Conservation (phyloP, 129 eudicot species). For the Flaveria trinervia region DNA sequence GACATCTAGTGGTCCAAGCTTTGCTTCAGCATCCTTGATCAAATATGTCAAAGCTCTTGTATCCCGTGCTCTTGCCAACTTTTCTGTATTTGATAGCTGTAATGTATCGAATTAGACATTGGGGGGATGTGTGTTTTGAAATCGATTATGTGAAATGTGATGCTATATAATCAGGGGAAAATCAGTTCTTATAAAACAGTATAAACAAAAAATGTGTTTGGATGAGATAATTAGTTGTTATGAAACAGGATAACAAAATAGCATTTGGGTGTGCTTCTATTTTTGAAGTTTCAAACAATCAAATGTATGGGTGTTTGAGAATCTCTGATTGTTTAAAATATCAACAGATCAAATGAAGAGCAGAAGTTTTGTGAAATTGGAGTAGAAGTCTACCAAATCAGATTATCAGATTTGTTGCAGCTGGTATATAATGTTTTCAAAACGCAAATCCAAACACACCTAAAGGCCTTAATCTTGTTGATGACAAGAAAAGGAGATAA, state of each 20-base stretch:
- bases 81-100: conserved; percentile 55
- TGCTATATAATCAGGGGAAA: no score
- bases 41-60: conserved; percentile 57
- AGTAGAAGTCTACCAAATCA: not conserved
- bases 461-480: not conserved
- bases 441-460: not conserved
- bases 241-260: no score
- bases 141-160: no score
- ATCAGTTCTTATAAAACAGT: no score
- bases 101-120: conserved; percentile 8
- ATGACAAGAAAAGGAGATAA: not conserved
- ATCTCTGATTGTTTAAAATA: not conserved
- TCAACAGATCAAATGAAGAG: not conserved
- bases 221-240: no score
- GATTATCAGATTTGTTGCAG: not conserved
- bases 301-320: not conserved
- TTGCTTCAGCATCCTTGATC: conserved; percentile 66
- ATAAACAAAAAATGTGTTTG: no score
- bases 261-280: no score
- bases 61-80: conserved; percentile 66
- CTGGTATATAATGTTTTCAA: not conserved
- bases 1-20: conserved; percentile 60
- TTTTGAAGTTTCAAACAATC: no score
- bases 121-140: not conserved
- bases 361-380: not conserved